phyloP scores from a whole-genome alignment of 169 alveolate genomes.

The Plasmodium sp. region DNA sequence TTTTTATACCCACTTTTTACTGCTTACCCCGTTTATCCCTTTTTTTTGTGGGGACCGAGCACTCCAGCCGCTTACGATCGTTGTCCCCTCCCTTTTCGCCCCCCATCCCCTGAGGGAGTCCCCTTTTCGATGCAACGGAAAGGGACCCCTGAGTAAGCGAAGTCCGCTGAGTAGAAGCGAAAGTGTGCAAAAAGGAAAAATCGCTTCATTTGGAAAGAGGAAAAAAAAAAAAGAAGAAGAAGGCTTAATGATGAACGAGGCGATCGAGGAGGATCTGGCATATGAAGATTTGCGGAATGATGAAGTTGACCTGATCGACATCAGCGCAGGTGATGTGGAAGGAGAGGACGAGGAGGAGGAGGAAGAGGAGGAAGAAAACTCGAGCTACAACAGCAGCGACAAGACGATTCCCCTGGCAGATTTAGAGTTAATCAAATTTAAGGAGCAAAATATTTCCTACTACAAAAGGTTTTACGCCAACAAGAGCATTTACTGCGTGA shows the following conservation, averaged over 20 bases:
- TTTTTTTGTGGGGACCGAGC: background rate
- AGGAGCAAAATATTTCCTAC: constrained; percentile 22
- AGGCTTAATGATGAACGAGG: constrained; percentile 1
- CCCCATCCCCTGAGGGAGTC: background rate
- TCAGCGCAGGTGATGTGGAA: constrained; percentile 24
- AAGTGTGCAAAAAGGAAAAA: background rate
- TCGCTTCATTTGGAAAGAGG: background rate
- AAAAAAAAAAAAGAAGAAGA: background rate
- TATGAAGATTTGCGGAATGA: constrained; percentile 37
- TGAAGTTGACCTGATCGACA: constrained; percentile 13
- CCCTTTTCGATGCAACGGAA: background rate
- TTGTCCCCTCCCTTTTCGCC: background rate
- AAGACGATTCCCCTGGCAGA: background rate
- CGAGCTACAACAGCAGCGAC: background rate
- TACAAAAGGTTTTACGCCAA: constrained; percentile 34
- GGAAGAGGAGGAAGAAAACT: background rate
- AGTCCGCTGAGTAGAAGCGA: background rate
- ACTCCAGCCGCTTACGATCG: too few relatives aligned
- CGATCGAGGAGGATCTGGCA: constrained; percentile 35
- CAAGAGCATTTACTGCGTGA: constrained; percentile 61
- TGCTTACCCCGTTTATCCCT: too few relatives aligned
- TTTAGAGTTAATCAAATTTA: background rate
- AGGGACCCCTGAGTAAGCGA: background rate
- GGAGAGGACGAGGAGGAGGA: background rate
- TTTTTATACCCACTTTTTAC: background rate